phyloP scores from a whole-genome alignment of 208 protist genomes.

The Trichomonas vaginalis region DNA sequence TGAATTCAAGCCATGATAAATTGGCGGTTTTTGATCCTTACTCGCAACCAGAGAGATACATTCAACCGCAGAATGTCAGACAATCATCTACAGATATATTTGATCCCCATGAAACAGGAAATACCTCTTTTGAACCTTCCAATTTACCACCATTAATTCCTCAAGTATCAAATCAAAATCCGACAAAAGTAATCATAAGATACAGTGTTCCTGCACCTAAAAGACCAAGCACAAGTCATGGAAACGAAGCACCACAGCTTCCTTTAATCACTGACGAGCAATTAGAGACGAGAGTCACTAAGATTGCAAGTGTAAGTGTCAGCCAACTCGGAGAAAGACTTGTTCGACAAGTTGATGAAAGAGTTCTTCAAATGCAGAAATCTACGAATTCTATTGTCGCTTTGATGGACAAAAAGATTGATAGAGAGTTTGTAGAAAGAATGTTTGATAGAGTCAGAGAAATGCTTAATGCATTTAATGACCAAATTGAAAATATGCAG shows the following conservation, averaged over 20 bases:
- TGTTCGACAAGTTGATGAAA: not conserved
- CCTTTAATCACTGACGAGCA: not conserved
- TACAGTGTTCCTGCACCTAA: not conserved
- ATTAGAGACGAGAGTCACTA: not conserved
- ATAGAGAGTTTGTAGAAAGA: slow-evolving; percentile 7
- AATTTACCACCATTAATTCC: not conserved
- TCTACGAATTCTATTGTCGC: not conserved
- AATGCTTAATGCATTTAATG: not conserved
- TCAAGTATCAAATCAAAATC: not conserved
- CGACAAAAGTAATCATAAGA: not conserved
- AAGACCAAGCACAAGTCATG: not conserved
- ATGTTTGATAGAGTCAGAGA: not conserved
- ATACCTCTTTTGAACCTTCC: not conserved
- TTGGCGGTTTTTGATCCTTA: not conserved
- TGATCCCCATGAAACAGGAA: not conserved
- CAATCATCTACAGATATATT: not conserved
- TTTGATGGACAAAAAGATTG: not conserved
- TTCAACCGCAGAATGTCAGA: not conserved
- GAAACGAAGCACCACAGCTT: not conserved
- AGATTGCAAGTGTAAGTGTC: not conserved
- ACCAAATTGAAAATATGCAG: not conserved
- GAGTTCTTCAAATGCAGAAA: not conserved
- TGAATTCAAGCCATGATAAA: not conserved
- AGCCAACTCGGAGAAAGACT: not conserved
- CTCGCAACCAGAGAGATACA: not conserved